phyloP scores from a whole-genome alignment of 805 yeast genomes.

The Lipomyces starkeyi region DNA sequence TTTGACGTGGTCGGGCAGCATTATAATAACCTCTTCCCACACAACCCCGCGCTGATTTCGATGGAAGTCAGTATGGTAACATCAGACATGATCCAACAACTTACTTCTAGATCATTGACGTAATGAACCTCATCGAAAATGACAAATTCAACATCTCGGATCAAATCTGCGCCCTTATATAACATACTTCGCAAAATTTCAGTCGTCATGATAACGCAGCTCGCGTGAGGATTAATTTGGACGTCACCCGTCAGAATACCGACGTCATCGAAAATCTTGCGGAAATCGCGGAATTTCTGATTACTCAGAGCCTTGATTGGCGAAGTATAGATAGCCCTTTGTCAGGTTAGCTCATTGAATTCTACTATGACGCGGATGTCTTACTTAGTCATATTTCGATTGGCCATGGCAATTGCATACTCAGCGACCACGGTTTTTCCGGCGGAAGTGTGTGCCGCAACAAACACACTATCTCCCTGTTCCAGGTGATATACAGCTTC shows the following conservation, averaged over 20 bases:
- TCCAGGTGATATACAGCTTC: slow-evolving; percentile 96
- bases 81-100: background rate
- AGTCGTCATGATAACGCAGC: slow-evolving; percentile 96
- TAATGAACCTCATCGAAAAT: slow-evolving; percentile 98
- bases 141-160: slow-evolving; percentile 96
- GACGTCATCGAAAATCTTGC: slow-evolving; percentile 80
- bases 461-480: slow-evolving; percentile 97
- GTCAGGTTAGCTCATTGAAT: background rate
- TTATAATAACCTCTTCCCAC: slow-evolving; percentile 98
- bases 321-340: slow-evolving; percentile 82
- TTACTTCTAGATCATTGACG: slow-evolving; percentile 85
- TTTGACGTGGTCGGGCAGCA: slow-evolving; percentile 96
- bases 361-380: background rate
- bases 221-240: slow-evolving; percentile 95
- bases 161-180: slow-evolving; percentile 93
- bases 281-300: slow-evolving; percentile 88
- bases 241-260: slow-evolving; percentile 98
- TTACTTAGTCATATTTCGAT: slow-evolving; percentile 86
- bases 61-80: background rate
- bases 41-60: slow-evolving; percentile 79
- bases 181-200: slow-evolving; percentile 95
- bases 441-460: slow-evolving; percentile 98
- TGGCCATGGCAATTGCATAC: slow-evolving; percentile 96
- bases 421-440: slow-evolving; percentile 99
- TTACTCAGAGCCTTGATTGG: slow-evolving; percentile 92